Evolutionary conservation across 192 early-diverging fungal genomes (phyloP).

Genomic region (Funneliformis geosporum): DNA sequence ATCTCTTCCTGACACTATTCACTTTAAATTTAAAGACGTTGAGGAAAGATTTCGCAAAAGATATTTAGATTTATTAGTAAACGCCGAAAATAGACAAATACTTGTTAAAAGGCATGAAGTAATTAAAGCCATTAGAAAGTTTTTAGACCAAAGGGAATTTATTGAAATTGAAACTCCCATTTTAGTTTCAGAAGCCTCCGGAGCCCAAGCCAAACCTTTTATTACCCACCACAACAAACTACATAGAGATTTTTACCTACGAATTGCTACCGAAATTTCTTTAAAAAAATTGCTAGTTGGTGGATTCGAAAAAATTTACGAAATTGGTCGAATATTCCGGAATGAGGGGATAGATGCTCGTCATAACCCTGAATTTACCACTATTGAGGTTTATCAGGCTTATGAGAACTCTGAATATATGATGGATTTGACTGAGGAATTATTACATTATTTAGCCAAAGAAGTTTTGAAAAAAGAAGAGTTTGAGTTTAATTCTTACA

Average conservation of each 20-base stretch:
- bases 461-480: conserved; percentile 7
- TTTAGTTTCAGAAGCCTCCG: too few relatives aligned
- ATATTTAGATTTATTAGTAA: conserved; percentile 78
- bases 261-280: conserved; percentile 84
- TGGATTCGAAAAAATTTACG: conserved; percentile 81
- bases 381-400: conserved; percentile 86
- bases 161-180: too few relatives aligned
- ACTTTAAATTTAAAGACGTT: conserved; percentile 70
- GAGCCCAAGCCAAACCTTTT: too few relatives aligned
- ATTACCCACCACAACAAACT: too few relatives aligned
- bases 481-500: conserved; percentile 1
- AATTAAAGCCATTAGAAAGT: too few relatives aligned
- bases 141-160: conserved; percentile 33
- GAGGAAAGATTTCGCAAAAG: conserved; percentile 72
- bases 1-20: conserved; percentile 85
- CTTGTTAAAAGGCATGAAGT: too few relatives aligned
- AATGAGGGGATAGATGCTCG: conserved; percentile 89
- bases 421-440: conserved; percentile 66
- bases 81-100: conserved; percentile 49
- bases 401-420: conserved; percentile 70
- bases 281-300: conserved; percentile 89
- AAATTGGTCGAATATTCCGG: conserved; percentile 91
- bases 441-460: conserved; percentile 50
- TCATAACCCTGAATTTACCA: conserved; percentile 93
- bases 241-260: conserved; percentile 68